A percentile compares a stretch with the other conserved stretches of the same genome.
phyloP scores from a whole-genome alignment of 2,329 filamentous ascomycete genomes.

The Curvularia sp. region DNA sequence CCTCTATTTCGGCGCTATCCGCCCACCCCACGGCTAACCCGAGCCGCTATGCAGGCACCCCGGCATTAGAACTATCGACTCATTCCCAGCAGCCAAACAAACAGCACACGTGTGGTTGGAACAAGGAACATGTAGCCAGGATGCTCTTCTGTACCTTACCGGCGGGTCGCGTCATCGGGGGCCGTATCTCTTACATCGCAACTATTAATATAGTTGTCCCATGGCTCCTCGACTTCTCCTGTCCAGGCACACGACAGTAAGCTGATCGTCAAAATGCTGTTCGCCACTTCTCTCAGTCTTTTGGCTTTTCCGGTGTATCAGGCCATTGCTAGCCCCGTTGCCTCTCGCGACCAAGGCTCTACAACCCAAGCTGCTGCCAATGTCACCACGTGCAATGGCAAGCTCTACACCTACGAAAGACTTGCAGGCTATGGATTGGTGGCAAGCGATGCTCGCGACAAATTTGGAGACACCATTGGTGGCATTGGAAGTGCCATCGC shows the following conservation, averaged over 20 bases:
- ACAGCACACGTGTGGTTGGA: constrained; percentile 2
- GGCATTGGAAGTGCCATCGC: constrained; percentile 71
- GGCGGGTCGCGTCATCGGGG: constrained; percentile 17
- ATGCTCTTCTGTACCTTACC: constrained; percentile 13
- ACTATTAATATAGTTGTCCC: constrained; percentile 21
- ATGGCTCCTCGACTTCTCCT: constrained; percentile 1
- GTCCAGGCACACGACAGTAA: constrained; percentile 25
- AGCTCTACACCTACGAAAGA: constrained; percentile 69
- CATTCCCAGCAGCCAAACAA: constrained; percentile 25
- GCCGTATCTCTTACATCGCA: constrained; percentile 6
- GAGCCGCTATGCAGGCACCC: constrained; percentile 8
- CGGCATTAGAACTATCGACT: constrained; percentile 8
- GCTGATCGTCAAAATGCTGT: constrained; percentile 27
- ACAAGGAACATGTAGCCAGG: neutral
- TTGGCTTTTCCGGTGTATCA: constrained; percentile 26
- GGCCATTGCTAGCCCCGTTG: constrained; percentile 28
- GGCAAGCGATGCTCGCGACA: constrained; percentile 65
- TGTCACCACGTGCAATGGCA: constrained; percentile 63
- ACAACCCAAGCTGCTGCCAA: constrained; percentile 24
- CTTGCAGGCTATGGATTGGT: constrained; percentile 72
- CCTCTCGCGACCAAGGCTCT: constrained; percentile 1
- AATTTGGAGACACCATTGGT: constrained; percentile 72
- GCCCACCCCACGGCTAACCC: constrained; percentile 1
- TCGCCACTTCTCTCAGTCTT: constrained; percentile 23
- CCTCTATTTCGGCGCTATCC: constrained; percentile 14